Evolutionary conservation across 2,329 filamentous ascomycete genomes (phyloP), one percentile per base, ranked within the genome.

Genomic region (Trichoderma lentiforme): DNA sequence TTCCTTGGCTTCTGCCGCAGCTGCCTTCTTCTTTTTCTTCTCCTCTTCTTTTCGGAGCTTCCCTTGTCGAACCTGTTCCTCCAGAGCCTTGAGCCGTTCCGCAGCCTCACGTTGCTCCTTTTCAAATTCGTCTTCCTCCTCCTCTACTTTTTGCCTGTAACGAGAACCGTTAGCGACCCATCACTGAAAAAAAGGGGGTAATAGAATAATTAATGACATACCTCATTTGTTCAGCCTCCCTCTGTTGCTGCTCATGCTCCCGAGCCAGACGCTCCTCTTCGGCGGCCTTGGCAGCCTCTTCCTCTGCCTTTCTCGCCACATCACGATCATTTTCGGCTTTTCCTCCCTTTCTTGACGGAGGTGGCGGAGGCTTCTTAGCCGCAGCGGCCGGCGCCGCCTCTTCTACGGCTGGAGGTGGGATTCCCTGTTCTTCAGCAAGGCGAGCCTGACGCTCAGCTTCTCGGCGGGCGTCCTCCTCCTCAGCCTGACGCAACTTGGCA

Each of bases 41-140:
- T 98, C 96, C 81, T 99, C 96, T 76, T 97, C 93, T 82, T 97
- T 98, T 86, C 94, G 95, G 67, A 98, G 84, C 84, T 98, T 99
- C 77, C 95, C 94, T 79, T 95, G 93, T 74, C 91, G 91, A 67
- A 98, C 94, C 81, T 98, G 94, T 80, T 98, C 94, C 82, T 99
- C 95, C 9, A 99, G 88, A 18, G 94, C 94, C 79, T 91, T 93
- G 28, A 98, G 87, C 65, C 95, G 93, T 74, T 93, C 92, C 76
- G 92, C 90, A 53, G 95, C 91, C 68, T 92, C 94, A 77, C 94
- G 89, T 69, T 92, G 92, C 82, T 98, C 94, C 75, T 88, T 90
- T 36, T 89, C 90, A 70, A 97, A 87, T 73, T 97, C 94, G 32
- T 92, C 90, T 80, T 97, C 94, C 80, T 95, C 92, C 66, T 88